Evolutionary conservation across 108 stramenopile species (phyloP), one percentile per base, ranked within the genome.

Genomic region (Bacterosira constricta): DNA sequence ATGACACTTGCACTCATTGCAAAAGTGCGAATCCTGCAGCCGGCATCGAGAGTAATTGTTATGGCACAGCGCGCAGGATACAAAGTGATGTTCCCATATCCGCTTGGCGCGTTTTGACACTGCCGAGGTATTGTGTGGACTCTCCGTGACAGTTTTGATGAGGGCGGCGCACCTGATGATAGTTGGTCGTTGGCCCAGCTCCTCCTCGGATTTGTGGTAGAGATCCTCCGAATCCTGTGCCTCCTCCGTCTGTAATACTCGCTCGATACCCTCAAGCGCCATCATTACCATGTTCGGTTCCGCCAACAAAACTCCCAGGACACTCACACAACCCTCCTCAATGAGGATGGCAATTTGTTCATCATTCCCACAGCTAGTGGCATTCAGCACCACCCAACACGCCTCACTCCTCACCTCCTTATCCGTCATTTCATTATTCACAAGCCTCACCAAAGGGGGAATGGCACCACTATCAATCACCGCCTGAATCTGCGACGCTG

Each of bases 311-410:
- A 92, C 86, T 10, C 89, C 91, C 46, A 98, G 87, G 20, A 97
- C 95, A 20, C 79, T 45, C 9, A 97, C 92, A 50, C 97, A 96
- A 11, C 98, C 98, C 69, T 95, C 88, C n/a, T 89, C 82, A 5
- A 98, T 94, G 56, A 98, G 70, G 36, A 85, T 81, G 74, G 94
- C 94, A 50, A 98, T 96, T 71, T 98, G 98, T 5, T 84, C 67
- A 66, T 97, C 96, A 49, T 86, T 91, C 17, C 98, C 98, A 69
- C 98, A 97, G 63, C 94, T 96, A 1, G 98, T 97, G 17, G 98
- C 98, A 79, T 98, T 98, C 52, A 97, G 81, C 6, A 98, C 92
- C 17, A 97, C 98, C 98, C 98, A 98, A 79, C 96, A 96, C n/a
- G 97, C 98, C 82, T 98, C 98, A 51, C 87, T 96, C 23, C 92